Evolutionary conservation across 2,329 filamentous ascomycete species (phyloP), one percentile per base, ranked within the genome.

Genomic region (Aureobasidium sp.): DNA sequence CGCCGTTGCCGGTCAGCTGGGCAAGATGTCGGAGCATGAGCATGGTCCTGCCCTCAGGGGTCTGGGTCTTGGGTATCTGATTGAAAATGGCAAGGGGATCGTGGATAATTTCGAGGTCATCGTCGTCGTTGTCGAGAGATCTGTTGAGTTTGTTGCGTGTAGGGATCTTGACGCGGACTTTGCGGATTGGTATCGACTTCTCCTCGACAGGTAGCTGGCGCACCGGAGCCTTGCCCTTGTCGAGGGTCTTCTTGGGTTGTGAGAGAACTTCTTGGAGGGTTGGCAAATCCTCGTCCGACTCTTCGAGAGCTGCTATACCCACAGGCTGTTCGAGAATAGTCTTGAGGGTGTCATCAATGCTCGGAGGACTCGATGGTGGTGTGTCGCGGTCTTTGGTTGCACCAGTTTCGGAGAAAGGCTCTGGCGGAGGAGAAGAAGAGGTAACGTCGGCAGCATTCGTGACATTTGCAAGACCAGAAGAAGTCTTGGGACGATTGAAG

Each of bases 331-430:
- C 53, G n/a, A n/a, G n/a, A 5, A 29, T 7, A 11, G 27, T 21
- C 41, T 65, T 49, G 11, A 50, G 50, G 7, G 37, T 32, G 10
- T 53, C 53, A 36, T 60, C 60, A 32, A 25, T 65, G 52, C 62
- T 66, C 27, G 74, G 75, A 27, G 77, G 77, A 55, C 77, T 79
- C 4, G 75, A 78, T 5, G 77, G 77, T n/a, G 77, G 77, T 2
- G 74, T 76, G 4, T 65, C 72, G 13, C 71, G 67, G 16, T 65
- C 58, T 7, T 73, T 69, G 0, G 71, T 72, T n/a, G 66, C 65
- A 60, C 80, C 71, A 25, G 77, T 79, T 27, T 90, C 93, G 61
- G 89, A 94, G 2, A 88, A 89, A 27, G 80, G 77, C 34, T 74
- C 72, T 4, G 69, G 69, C 25, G 57, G 57, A 37, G 57, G 57